Evolutionary conservation across 371 early-diverging fungal genomes (phyloP), one percentile per base, ranked within the genome.

Genomic region (Mucor saturninus): DNA sequence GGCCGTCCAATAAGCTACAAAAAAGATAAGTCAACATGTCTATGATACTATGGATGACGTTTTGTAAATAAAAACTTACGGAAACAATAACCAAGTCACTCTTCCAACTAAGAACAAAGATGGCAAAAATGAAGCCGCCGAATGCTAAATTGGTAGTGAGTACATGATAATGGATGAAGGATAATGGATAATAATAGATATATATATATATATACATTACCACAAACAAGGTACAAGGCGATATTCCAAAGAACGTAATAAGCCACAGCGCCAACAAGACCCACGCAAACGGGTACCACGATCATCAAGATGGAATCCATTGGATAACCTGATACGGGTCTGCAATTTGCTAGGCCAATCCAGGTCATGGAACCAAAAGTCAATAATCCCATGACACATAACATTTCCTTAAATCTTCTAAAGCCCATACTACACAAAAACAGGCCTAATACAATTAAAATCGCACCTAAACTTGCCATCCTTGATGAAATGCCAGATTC

Each of bases 341-440:
- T 63, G 6, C n/a, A 35, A 40, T 69, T 69, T 10, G 62, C 58
- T 39, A 69, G 42, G 2, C 59, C 70, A 14, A 69, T 62, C 70
- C 70, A 69, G 43, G 70, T 59, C 56, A 69, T 62, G 10, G 65
- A 61, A 5, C 75, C 76, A 48, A 75, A 67, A 14, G 74, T 69
- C 8, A 78, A 53, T 13, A 78, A 66, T 37, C 79, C 79, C 46
- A 50, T 65, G 32, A 75, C 57, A 39, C 55, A 63, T 6, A 72
- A 32, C 40, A 73, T 78, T 8, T 56, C 31, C 39, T 69, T 71
- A 11, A 66, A 68, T 10, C 64, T 40, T 15, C 74, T 67, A 31
- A 72, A 69, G 6, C 79, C 79, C 37, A 71, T 58, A 4, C 55
- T 39, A 43, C 67, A 51, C 31, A 78, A 65, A 53, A 69, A 78